Evolutionary conservation across 1,284 basidiomycete genomes (phyloP).

Genomic region (Cutaneotrichosporon sp.): DNA sequence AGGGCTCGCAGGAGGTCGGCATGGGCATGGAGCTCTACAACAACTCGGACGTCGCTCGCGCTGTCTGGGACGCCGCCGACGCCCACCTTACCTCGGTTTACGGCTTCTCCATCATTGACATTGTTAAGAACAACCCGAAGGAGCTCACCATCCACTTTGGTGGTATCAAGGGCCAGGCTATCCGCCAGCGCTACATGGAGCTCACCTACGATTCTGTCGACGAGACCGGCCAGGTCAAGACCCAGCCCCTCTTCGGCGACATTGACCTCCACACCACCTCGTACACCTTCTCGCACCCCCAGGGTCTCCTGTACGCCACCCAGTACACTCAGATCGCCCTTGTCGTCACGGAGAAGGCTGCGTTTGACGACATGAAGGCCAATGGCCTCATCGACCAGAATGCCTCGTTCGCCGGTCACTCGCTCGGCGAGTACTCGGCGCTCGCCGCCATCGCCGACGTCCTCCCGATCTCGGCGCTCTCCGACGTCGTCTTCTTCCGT

Average conservation of each 20-base stretch:
- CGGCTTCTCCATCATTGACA: constrained; percentile 95
- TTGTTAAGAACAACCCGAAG: constrained; percentile 96
- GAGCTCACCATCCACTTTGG: constrained; percentile 98
- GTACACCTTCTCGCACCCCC: constrained; percentile 96
- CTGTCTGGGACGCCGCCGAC: constrained; percentile 96
- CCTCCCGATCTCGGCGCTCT: constrained; percentile 89
- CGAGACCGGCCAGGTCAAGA: constrained; percentile 91
- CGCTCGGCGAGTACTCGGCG: constrained; percentile 96
- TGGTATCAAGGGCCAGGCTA: constrained; percentile 96
- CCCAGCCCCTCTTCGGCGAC: constrained; percentile 88
- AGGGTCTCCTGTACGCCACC: constrained; percentile 91
- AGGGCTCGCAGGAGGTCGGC: constrained; percentile 95
- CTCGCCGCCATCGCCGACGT: constrained; percentile 96
- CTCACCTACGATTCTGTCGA: constrained; percentile 97
- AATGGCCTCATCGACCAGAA: constrained; percentile 91
- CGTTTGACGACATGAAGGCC: constrained; percentile 96
- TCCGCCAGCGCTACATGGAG: constrained; percentile 97
- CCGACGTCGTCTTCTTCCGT: constrained; percentile 98
- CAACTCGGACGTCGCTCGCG: constrained; percentile 84
- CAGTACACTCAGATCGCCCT: constrained; percentile 98
- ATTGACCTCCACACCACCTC: constrained; percentile 87
- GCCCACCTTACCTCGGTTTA: constrained; percentile 89
- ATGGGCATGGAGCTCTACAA: constrained; percentile 99
- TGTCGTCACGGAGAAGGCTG: constrained; percentile 95
- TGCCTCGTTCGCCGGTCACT: constrained; percentile 95